phyloP scores from a whole-genome alignment of 108 stramenopile species.

The Cyclotella cryptica region DNA sequence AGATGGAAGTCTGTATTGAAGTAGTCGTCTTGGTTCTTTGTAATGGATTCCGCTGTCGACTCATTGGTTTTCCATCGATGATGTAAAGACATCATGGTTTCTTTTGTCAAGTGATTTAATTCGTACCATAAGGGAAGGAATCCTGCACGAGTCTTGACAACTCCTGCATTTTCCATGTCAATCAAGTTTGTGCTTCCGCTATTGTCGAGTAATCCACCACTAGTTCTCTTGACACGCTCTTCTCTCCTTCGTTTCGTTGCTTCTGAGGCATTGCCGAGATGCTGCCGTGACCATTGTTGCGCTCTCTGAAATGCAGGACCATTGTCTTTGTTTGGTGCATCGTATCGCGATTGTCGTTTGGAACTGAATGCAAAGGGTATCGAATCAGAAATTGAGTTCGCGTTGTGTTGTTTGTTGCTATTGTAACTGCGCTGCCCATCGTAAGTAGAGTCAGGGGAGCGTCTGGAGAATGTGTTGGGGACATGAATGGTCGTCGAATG shows the following conservation, averaged over 20 bases:
- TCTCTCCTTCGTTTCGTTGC: neutral
- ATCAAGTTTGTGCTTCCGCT: neutral
- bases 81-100: constrained; percentile 3
- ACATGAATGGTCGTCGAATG: too few species aligned
- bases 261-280: neutral
- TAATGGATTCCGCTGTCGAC: neutral
- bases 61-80: constrained; percentile 2
- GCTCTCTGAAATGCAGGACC: neutral
- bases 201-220: neutral
- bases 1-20: constrained; percentile 6
- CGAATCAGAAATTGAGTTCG: too few species aligned
- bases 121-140: constrained; percentile 7
- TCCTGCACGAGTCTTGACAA: neutral
- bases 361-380: neutral
- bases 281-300: neutral
- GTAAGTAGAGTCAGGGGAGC: too few species aligned
- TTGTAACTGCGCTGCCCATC: too few species aligned
- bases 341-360: neutral
- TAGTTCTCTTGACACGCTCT: neutral
- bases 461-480: too few species aligned
- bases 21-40: neutral
- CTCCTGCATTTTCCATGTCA: neutral
- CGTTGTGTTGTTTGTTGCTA: too few species aligned
- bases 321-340: neutral
- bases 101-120: constrained; percentile 16